Percentiles rank a stretch among this genome's conserved stretches.
Conservation (phyloP, 2,329 filamentous ascomycete genomes). For the Fusarium poae region DNA sequence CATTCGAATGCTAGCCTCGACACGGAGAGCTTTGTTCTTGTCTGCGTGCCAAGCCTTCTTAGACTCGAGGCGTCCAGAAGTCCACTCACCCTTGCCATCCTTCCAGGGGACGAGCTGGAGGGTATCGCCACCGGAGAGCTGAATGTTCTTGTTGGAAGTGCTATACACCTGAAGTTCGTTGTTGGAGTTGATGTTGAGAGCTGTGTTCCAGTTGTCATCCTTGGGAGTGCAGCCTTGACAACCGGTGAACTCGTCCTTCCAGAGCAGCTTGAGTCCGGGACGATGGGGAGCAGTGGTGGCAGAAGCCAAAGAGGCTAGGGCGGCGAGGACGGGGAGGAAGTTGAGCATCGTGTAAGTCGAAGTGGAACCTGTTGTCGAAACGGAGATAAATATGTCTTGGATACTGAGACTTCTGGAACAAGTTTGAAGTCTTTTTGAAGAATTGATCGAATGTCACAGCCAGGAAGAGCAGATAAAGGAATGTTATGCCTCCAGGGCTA, state of each 20-base stretch:
- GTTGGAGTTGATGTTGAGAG: conserved; percentile 61
- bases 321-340: conserved; percentile 39
- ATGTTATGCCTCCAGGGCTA: conserved; percentile 43
- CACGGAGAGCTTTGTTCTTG: conserved; percentile 57
- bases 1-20: conserved; percentile 61
- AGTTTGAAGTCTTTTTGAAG: conserved; percentile 7
- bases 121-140: conserved; percentile 64
- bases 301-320: conserved; percentile 45
- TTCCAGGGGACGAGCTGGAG: conserved; percentile 64
- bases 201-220: conserved; percentile 60
- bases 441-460: conserved; percentile 22
- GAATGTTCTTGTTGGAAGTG: conserved; percentile 59
- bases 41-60: conserved; percentile 60
- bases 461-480: conserved; percentile 28
- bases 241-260: conserved; percentile 62
- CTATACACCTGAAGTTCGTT: conserved; percentile 64
- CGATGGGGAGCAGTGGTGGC: conserved; percentile 57
- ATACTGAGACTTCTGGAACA: conserved; percentile 12
- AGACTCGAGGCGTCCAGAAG: conserved; percentile 64
- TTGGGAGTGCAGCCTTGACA: conserved; percentile 55
- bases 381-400: neutral
- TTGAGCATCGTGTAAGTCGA: conserved; percentile 47
- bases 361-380: conserved; percentile 22
- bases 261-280: conserved; percentile 58
- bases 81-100: conserved; percentile 58